Percentiles rank a stretch among this genome's conserved stretches.
Evolutionary conservation across 1,139 yeast species (phyloP).

Genomic region (Geotrichum carabidarum): DNA sequence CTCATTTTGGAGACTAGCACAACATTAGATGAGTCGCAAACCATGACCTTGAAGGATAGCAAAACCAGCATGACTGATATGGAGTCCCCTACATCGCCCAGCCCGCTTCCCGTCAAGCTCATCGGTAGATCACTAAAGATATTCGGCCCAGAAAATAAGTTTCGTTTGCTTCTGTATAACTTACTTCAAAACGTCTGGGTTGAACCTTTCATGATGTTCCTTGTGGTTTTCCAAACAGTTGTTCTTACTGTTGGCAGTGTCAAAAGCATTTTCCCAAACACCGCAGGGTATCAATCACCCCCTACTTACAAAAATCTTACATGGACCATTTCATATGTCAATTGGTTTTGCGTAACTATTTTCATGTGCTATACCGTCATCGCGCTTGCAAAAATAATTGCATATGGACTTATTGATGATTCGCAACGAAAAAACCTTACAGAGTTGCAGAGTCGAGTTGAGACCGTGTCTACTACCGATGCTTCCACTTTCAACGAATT

Average conservation of each 20-base stretch:
- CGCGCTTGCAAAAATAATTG: constrained; percentile 53
- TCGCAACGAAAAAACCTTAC: constrained; percentile 8
- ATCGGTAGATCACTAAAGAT: constrained; percentile 26
- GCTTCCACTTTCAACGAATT: neutral
- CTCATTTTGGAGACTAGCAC: too few relatives aligned
- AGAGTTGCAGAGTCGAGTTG: neutral
- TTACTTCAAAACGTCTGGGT: constrained; percentile 27
- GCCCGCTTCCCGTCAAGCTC: constrained; percentile 13
- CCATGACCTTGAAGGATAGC: neutral
- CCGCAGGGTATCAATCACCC: constrained; percentile 4
- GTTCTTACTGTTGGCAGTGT: constrained; percentile 34
- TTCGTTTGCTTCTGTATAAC: constrained; percentile 26
- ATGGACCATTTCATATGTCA: constrained; percentile 10
- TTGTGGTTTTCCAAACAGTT: constrained; percentile 28
- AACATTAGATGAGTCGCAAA: too few relatives aligned
- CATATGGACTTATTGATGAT: constrained; percentile 52
- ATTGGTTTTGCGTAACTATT: constrained; percentile 38
- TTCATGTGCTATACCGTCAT: constrained; percentile 63
- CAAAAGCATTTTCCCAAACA: constrained; percentile 27
- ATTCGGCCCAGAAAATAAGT: constrained; percentile 25
- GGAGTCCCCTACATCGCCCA: neutral
- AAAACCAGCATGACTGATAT: neutral
- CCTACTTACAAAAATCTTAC: too few relatives aligned
- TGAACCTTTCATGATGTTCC: constrained; percentile 27
- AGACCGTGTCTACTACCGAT: neutral